A percentile compares a stretch with the other conserved stretches of the same genome.
These are phyloP conservation scores for Pseudocohnilembus persalinus DNA, from an alignment of 169 alveolate genomes.

Conservation along the genomic window DNA sequence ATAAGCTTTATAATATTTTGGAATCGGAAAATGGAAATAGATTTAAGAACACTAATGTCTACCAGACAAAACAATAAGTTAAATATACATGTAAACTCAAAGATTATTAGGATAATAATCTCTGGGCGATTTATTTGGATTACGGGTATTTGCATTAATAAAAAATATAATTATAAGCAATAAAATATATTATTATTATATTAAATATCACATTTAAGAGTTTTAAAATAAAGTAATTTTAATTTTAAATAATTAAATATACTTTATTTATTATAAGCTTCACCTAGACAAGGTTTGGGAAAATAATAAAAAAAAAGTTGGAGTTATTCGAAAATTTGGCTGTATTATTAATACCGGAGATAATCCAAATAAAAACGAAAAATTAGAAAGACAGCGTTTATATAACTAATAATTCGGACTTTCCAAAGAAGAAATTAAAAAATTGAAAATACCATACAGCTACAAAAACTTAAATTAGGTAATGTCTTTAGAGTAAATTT, in stretches of 20 bases:
- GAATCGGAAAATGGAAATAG: conserved; percentile 74
- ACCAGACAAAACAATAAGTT: conserved; percentile 65
- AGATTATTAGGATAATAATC: conserved; percentile 67
- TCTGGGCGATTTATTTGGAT: conserved; percentile 74
- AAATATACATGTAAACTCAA: conserved; percentile 63
- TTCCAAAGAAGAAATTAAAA: background rate
- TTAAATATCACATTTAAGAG: too few species aligned
- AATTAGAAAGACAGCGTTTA: conserved; percentile 35
- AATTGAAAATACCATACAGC: background rate
- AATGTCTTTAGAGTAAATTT: background rate
- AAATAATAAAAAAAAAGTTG: conserved; percentile 51
- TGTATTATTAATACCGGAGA: conserved; percentile 73
- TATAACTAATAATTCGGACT: conserved; percentile 9
- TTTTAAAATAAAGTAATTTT: too few species aligned
- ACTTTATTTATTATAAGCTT: conserved; percentile 15
- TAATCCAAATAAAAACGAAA: conserved; percentile 50
- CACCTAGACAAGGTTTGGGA: conserved; percentile 55
- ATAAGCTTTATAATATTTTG: conserved; percentile 65
- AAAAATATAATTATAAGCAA: too few species aligned
- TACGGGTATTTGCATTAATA: conserved; percentile 6
- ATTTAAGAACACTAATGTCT: conserved; percentile 58
- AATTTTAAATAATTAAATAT: too few species aligned
- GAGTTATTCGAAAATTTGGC: conserved; percentile 58
- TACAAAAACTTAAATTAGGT: too few species aligned
- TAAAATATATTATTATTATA: too few species aligned